Evolutionary conservation across 2,329 filamentous ascomycete species (phyloP).

Genomic region (Pestalotiopsis sp.): DNA sequence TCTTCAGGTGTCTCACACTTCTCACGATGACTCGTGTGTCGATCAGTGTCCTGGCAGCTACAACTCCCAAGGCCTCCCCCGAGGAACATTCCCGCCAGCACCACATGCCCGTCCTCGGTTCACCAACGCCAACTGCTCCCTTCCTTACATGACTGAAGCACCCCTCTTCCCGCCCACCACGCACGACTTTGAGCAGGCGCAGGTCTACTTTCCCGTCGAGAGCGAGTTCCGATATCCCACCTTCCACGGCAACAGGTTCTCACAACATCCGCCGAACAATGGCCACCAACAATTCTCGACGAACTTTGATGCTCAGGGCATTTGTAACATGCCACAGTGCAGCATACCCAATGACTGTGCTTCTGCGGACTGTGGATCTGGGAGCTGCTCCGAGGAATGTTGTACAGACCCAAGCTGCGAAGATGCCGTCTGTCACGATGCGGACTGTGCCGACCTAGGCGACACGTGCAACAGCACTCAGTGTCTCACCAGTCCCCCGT

Average conservation of each 20-base stretch:
- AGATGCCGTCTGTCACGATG: slow-evolving; percentile 26
- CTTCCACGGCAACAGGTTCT: neutral
- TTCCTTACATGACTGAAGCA: neutral
- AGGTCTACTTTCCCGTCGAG: neutral
- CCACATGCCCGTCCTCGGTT: slow-evolving; percentile 1
- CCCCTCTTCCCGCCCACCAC: neutral
- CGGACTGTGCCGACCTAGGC: slow-evolving; percentile 27
- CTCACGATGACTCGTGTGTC: slow-evolving; percentile 12
- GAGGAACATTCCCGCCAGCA: slow-evolving; percentile 3
- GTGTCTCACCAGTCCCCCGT: slow-evolving; percentile 23
- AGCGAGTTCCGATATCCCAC: neutral
- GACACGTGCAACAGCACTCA: slow-evolving; percentile 28
- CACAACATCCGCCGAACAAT: neutral
- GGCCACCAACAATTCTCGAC: slow-evolving; percentile 2
- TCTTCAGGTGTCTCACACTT: slow-evolving; percentile 7
- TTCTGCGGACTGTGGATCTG: slow-evolving; percentile 19
- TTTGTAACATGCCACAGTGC: neutral
- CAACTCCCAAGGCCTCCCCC: slow-evolving; percentile 7
- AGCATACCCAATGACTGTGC: neutral
- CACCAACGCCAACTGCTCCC: neutral
- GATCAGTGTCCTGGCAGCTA: slow-evolving; percentile 10
- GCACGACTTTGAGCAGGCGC: neutral
- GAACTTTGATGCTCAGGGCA: neutral
- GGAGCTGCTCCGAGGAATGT: slow-evolving; percentile 25
- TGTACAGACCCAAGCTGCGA: slow-evolving; percentile 17